Evolutionary conservation across 1,284 basidiomycete genomes (phyloP).

Genomic region (Ceratorhiza oryzae-sativae): DNA sequence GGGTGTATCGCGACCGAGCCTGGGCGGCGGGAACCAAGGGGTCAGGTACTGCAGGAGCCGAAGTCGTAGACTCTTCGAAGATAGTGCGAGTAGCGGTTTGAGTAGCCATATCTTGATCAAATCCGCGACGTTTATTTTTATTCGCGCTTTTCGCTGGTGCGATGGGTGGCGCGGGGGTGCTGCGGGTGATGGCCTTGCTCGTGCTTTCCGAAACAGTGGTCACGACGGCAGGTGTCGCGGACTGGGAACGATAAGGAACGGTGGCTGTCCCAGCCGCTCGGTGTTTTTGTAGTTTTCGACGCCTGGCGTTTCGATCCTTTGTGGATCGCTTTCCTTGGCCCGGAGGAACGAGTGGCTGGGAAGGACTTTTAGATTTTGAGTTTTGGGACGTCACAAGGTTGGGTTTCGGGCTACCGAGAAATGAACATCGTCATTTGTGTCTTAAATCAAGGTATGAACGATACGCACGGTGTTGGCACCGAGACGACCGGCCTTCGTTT

Average conservation of each 20-base stretch:
- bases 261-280: slow-evolving; percentile 45
- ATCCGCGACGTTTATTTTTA: slow-evolving; percentile 39
- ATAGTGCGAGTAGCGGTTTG: slow-evolving; percentile 64
- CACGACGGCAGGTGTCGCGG: background rate
- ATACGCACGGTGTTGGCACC: background rate
- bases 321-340: slow-evolving; percentile 72
- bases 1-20: slow-evolving; percentile 40
- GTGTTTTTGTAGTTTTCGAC: slow-evolving; percentile 59
- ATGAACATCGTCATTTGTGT: background rate
- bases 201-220: slow-evolving; percentile 24
- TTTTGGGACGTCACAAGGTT: background rate
- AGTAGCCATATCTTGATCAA: slow-evolving; percentile 50
- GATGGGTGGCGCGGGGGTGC: background rate
- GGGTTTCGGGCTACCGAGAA: background rate
- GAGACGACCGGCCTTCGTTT: slow-evolving; percentile 18
- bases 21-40: slow-evolving; percentile 1
- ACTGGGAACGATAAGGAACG: background rate
- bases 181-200: background rate
- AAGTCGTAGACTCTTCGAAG: slow-evolving; percentile 52
- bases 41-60: slow-evolving; percentile 1
- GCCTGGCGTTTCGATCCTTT: slow-evolving; percentile 67
- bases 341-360: slow-evolving; percentile 57
- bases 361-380: background rate
- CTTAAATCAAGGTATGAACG: slow-evolving; percentile 14
- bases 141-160: slow-evolving; percentile 37